Conservation (phyloP, 768 basidiomycete genomes). For the Russula earlei region DNA sequence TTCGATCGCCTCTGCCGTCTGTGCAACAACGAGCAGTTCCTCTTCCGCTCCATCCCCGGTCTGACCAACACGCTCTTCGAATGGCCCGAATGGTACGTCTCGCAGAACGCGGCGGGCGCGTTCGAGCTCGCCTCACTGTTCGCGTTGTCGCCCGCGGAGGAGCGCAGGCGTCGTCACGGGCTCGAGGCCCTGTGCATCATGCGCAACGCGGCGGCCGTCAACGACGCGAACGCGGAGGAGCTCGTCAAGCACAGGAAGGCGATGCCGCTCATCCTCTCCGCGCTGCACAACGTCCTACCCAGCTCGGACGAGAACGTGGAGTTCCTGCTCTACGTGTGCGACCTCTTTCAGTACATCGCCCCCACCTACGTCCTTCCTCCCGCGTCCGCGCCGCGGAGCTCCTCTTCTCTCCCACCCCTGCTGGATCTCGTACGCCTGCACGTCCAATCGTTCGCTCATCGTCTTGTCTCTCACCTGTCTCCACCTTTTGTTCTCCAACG, state of each 20-base stretch:
- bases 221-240: constrained; percentile 56
- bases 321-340: constrained; percentile 60
- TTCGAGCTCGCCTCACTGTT: constrained; percentile 36
- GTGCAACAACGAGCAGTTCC: constrained; percentile 71
- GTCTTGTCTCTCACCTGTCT: constrained; percentile 54
- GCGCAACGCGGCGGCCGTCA: constrained; percentile 70
- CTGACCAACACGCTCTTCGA: constrained; percentile 77
- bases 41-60: constrained; percentile 63
- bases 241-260: constrained; percentile 52
- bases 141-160: constrained; percentile 40
- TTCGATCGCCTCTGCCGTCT: constrained; percentile 77
- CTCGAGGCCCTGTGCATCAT: constrained; percentile 78
- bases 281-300: constrained; percentile 51
- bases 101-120: constrained; percentile 21
- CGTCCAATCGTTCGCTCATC: constrained; percentile 69
- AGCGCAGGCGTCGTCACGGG: constrained; percentile 61
- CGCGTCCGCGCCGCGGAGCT: constrained; percentile 24
- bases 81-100: constrained; percentile 81
- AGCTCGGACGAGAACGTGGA: constrained; percentile 61
- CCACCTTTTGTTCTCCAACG: constrained; percentile 51
- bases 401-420: constrained; percentile 49
- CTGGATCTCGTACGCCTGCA: constrained; percentile 43
- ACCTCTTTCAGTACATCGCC: constrained; percentile 59
- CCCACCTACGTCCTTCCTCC: constrained; percentile 34
- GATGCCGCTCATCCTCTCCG: constrained; percentile 52